Evolutionary conservation across 352 stramenopile genomes (phyloP).

Genomic region (Phytophthora tentaculata): DNA sequence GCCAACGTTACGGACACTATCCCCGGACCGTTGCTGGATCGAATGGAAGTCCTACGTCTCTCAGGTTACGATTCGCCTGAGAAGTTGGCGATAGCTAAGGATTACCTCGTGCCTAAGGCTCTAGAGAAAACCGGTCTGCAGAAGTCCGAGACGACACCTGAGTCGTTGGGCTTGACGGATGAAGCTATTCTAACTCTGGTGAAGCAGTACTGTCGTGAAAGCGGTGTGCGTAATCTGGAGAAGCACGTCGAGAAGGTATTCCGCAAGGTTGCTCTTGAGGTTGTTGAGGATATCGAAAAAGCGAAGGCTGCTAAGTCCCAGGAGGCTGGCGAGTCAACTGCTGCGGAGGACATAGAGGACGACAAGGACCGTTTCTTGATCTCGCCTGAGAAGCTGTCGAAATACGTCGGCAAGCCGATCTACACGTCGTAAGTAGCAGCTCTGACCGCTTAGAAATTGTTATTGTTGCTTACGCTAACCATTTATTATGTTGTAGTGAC

Average conservation of each 20-base stretch:
- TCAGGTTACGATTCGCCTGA: constrained; percentile 96
- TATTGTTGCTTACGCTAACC: constrained; percentile 6
- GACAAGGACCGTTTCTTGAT: constrained; percentile 90
- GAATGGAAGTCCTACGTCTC: constrained; percentile 99
- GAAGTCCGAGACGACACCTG: constrained; percentile 67
- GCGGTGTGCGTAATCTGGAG: constrained; percentile 97
- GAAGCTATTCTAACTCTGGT: constrained; percentile 92
- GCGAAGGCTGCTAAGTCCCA: constrained; percentile 31
- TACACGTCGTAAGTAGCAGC: constrained; percentile 92
- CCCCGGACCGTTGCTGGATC: constrained; percentile 96
- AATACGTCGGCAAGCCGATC: constrained; percentile 98
- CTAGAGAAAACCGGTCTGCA: constrained; percentile 92
- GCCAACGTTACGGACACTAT: constrained; percentile 98
- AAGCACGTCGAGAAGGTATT: constrained; percentile 99
- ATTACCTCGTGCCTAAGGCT: constrained; percentile 98
- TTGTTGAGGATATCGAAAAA: constrained; percentile 91
- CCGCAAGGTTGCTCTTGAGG: constrained; percentile 96
- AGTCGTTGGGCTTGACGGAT: constrained; percentile 91
- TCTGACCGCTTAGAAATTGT: neutral
- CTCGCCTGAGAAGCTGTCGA: constrained; percentile 93
- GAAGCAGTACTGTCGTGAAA: constrained; percentile 96
- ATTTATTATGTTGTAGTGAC: constrained; percentile 61
- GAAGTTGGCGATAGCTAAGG: constrained; percentile 97
- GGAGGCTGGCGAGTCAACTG: constrained; percentile 52
- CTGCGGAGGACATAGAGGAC: constrained; percentile 16